Evolutionary conservation across 805 yeast genomes (phyloP).

Genomic region (Saturnispora kantuleensis): DNA sequence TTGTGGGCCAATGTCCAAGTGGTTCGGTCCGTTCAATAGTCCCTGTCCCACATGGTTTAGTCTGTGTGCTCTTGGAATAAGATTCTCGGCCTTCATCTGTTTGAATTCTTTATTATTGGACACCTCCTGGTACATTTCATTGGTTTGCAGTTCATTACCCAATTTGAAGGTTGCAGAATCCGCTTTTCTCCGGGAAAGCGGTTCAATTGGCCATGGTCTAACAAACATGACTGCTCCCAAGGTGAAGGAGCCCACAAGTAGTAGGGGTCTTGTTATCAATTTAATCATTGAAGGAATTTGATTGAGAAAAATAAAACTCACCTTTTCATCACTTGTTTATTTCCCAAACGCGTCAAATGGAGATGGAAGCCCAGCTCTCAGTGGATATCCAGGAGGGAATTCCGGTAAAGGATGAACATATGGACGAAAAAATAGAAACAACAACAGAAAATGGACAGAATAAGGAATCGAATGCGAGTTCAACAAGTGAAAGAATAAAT

Average conservation of each 20-base stretch:
- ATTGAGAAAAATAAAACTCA: too few species aligned
- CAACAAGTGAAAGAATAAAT: not conserved
- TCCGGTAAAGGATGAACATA: too few species aligned
- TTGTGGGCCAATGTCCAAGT: slow-evolving; percentile 69
- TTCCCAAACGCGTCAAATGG: too few species aligned
- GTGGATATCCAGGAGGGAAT: too few species aligned
- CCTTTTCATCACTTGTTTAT: too few species aligned
- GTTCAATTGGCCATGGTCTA: slow-evolving; percentile 23
- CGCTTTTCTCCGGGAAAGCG: slow-evolving; percentile 9
- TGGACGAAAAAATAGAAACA: too few species aligned
- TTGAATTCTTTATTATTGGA: slow-evolving; percentile 19
- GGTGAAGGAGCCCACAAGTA: slow-evolving; percentile 17
- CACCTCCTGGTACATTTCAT: not conserved
- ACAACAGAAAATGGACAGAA: too few species aligned
- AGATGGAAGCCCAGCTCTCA: too few species aligned
- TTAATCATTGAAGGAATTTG: not conserved
- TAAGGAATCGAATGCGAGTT: too few species aligned
- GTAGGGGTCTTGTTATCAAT: slow-evolving; percentile 7
- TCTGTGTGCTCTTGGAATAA: slow-evolving; percentile 51
- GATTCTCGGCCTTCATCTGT: slow-evolving; percentile 29
- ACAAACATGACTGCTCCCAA: slow-evolving; percentile 25
- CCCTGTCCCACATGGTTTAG: slow-evolving; percentile 64
- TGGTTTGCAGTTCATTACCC: not conserved
- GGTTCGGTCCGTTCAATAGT: slow-evolving; percentile 53
- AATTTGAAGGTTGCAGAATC: slow-evolving; percentile 8